Evolutionary conservation across 345 rosid species (phyloP), one percentile per base, ranked within the genome.

Genomic region (Salix brachista): DNA sequence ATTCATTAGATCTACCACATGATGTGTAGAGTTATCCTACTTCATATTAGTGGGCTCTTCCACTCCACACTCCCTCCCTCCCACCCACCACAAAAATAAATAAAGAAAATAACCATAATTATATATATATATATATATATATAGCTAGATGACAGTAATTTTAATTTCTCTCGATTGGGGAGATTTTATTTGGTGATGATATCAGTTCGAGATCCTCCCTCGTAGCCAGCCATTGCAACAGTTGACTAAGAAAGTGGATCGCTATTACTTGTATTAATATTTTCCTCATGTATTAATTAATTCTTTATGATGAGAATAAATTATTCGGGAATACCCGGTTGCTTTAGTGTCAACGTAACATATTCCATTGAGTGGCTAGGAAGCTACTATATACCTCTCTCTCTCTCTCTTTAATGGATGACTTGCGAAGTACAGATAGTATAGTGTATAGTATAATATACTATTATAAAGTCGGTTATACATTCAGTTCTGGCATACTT

Each of bases 341-440:
- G 81, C 83, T 76, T 81, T 82, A 62, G 75, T 76, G 71, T 83
- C 81, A 76, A 74, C 70, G 60, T 76, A 76, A 39, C 83, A 72
- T 75, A 76, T 65, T 85, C n/a, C 75, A 52, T 80, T 82, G 87
- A 83, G 87, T 85, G 85, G 83, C 80, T 78, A 52, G 39, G 71
- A 84, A 80, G 86, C 83, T 67, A 82, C 84, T 77, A 67, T 48
- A 71, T 58, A 0, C 14, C 28, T 56, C 74, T 73, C 68, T 70
- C 65, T 83, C 32, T 30, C 30, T 30, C 32, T 2, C 54, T 48
- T 73, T 67, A 60, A 65, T 65, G 56, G 80, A 62, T 81, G 82
- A 79, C 86, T 79, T 81, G 83, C 61, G 76, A 76, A 70, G 68
- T 42, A 72, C 50, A 73, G 42, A 41, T 67, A 41, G 48, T n/a